Evolutionary conservation across 768 basidiomycete genomes (phyloP).

Genomic region (Amanita jacksonii): DNA sequence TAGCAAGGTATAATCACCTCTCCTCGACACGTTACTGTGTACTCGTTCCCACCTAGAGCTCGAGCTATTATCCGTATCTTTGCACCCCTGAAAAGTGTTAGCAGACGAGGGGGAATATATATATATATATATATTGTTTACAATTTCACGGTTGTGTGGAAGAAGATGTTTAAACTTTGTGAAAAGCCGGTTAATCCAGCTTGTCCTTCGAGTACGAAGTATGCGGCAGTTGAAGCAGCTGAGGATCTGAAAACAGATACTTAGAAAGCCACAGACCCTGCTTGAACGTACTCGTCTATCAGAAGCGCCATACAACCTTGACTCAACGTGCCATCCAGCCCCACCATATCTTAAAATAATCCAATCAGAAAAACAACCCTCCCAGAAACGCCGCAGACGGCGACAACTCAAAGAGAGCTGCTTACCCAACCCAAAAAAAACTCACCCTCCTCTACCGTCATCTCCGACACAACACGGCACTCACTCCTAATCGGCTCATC

Average conservation of each 20-base stretch:
- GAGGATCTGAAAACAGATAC: conserved; percentile 25
- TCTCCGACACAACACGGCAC: conserved; percentile 30
- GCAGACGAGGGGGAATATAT: too few relatives aligned
- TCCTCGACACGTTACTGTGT: conserved; percentile 24
- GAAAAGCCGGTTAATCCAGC: conserved; percentile 27
- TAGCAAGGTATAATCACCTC: conserved; percentile 26
- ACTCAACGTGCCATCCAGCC: conserved; percentile 32
- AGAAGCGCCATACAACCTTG: conserved; percentile 33
- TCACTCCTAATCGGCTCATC: conserved; percentile 28
- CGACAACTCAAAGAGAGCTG: too few relatives aligned
- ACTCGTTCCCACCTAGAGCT: conserved; percentile 22
- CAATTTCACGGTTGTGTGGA: too few relatives aligned
- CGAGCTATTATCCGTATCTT: conserved; percentile 32
- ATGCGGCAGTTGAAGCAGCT: conserved; percentile 26
- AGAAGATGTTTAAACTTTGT: conserved; percentile 35
- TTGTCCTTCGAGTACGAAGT: conserved; percentile 24
- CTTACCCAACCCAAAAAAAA: too few relatives aligned
- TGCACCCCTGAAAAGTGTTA: conserved; percentile 25
- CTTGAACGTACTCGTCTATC: conserved; percentile 33
- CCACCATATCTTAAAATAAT: not conserved
- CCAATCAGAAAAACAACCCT: too few relatives aligned
- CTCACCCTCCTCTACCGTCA: conserved; percentile 36
- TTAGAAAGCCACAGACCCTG: conserved; percentile 9
- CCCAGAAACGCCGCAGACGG: too few relatives aligned
- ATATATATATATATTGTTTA: too few relatives aligned